Evolutionary conservation across 106 monocot genomes (phyloP).

Genomic region (Chionographis japonica): DNA sequence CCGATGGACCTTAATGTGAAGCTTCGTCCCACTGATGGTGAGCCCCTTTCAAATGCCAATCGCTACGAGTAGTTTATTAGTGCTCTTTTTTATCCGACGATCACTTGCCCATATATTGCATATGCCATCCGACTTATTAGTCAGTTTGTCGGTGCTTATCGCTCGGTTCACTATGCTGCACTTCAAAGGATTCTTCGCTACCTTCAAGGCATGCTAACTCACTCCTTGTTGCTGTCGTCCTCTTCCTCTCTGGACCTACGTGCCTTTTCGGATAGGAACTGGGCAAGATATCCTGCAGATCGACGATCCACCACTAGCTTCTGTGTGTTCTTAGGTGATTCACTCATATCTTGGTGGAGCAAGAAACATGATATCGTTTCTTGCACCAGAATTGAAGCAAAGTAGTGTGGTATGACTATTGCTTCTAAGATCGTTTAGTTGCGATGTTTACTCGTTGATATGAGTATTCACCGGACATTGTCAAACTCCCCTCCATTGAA

Average conservation of each 20-base stretch:
- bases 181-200: neutral
- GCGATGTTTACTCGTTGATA: too few relatives aligned
- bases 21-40: neutral
- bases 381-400: too few relatives aligned
- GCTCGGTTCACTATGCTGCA: too few relatives aligned
- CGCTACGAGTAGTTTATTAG: neutral
- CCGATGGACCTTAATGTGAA: neutral
- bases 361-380: neutral
- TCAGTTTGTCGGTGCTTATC: neutral
- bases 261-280: neutral
- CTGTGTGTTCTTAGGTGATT: neutral
- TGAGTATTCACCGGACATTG: too few relatives aligned
- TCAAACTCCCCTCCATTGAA: too few relatives aligned
- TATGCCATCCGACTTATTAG: neutral
- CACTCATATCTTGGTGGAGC: neutral
- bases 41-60: neutral
- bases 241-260: neutral
- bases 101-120: neutral
- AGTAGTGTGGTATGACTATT: neutral
- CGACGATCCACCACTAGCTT: neutral
- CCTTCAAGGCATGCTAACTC: neutral
- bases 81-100: neutral
- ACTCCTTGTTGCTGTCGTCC: neutral
- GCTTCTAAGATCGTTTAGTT: too few relatives aligned
- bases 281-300: neutral